Evolutionary conservation across 2,329 filamentous ascomycete genomes (phyloP).

Genomic region (Diaporthe batatas): DNA sequence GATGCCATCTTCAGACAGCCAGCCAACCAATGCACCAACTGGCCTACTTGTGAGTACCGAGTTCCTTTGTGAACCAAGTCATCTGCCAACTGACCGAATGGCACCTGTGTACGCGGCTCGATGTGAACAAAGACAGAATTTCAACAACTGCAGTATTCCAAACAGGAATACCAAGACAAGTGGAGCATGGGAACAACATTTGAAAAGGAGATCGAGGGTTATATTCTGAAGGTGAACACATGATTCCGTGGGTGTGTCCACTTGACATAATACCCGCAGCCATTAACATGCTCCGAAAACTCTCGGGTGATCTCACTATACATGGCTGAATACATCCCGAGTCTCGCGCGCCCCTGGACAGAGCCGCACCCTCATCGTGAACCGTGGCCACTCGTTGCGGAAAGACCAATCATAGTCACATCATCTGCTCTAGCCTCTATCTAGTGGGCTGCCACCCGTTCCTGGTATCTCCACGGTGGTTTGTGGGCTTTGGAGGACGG

Average conservation of each 20-base stretch:
- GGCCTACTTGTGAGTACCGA: neutral
- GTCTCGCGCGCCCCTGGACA: neutral
- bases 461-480: neutral
- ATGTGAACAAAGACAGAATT: neutral
- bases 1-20: neutral
- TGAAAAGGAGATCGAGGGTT: too few species aligned
- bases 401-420: neutral
- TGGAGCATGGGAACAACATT: neutral
- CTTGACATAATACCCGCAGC: neutral
- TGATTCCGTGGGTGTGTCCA: too few species aligned
- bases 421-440: neutral
- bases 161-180: neutral
- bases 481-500: neutral
- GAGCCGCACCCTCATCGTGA: neutral
- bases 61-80: neutral
- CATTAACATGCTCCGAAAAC: neutral
- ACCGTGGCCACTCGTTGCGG: neutral
- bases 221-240: neutral
- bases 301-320: conserved; percentile 6
- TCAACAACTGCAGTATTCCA: neutral
- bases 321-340: conserved; percentile 5
- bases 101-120: too few species aligned
- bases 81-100: neutral
- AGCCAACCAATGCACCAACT: neutral
- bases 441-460: neutral